Base-by-base conservation (phyloP, 2,329 filamentous ascomycete genomes). In the Diaporthe velutina region DNA sequence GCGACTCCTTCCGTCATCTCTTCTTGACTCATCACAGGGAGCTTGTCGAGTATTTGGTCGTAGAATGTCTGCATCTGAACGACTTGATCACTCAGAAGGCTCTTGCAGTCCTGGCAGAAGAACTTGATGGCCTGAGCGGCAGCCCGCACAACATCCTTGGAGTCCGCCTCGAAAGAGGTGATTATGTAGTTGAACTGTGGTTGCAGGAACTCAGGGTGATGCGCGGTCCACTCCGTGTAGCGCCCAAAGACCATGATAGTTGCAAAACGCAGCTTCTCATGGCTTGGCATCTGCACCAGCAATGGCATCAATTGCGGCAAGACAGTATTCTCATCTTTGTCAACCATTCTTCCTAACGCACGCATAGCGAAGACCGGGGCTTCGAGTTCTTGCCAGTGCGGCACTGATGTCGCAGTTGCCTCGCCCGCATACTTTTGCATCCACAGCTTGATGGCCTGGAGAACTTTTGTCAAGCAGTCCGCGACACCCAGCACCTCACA, bases 261-360 rank as follows among this genome's bases (percentile, higher is more conserved):
- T 77, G 98, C 96, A 84, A 99, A 99, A 10, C 96, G 95, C n/a
- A 99, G 90, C 86, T 98, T 99, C 84, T 98, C 95, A 80, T 99
- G 97, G 80, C 94, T 93, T 0, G 97, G 97, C 76, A 99, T 98
- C 81, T 97, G 94, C 15, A 98, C 95, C 77, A 99, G 92, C 73
- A 99, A 88, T 25, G 96, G 96, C 86, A 99, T 98, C 22, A 99
- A 92, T 81, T 96, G 94, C 4, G 95, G 94, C 54, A 99, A 88
- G 79, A 99, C 94, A 52, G 95, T 92, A 78, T 89, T 93, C 83
- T 99, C 97, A 66, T 98, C 94, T 74, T 92, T 92, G 73, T 96
- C 93, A 17, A 99, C 96, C 95, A 98, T 98, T 74, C 96, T 93
- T 7, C 97, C 97, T 91, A 99, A 96, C 0, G 97, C 97, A 68